phyloP scores from a whole-genome alignment of 2,329 filamentous ascomycete genomes.

The Cladosporium colombiae region DNA sequence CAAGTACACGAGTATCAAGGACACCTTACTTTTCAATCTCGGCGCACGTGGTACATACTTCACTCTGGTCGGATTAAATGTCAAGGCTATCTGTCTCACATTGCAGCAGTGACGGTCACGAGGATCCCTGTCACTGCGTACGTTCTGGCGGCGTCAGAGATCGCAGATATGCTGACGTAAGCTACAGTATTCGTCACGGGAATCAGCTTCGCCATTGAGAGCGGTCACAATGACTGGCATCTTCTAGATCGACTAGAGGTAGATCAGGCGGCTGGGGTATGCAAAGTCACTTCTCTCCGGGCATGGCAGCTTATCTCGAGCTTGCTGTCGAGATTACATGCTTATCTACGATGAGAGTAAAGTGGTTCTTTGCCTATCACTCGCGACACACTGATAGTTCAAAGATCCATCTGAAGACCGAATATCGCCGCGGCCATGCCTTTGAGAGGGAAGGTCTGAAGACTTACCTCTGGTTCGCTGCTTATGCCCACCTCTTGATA shows the following conservation, averaged over 20 bases:
- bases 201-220: neutral
- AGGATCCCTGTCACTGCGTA: neutral
- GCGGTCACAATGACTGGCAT: neutral
- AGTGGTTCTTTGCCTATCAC: too few relatives aligned
- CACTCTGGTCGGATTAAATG: too few relatives aligned
- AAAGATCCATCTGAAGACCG: neutral
- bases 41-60: too few relatives aligned
- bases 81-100: too few relatives aligned
- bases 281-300: neutral
- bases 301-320: neutral
- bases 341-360: neutral
- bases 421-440: neutral
- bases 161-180: neutral
- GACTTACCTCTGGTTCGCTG: neutral
- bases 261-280: neutral
- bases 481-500: too few relatives aligned
- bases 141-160: neutral
- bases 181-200: neutral
- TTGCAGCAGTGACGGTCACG: too few relatives aligned
- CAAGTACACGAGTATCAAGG: too few relatives aligned
- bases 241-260: neutral
- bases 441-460: neutral
- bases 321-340: neutral
- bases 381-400: neutral
- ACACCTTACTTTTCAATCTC: too few relatives aligned